These are phyloP conservation scores for Tagetes patula DNA, from an alignment of 129 eudicot genomes.

Conservation along the genomic window DNA sequence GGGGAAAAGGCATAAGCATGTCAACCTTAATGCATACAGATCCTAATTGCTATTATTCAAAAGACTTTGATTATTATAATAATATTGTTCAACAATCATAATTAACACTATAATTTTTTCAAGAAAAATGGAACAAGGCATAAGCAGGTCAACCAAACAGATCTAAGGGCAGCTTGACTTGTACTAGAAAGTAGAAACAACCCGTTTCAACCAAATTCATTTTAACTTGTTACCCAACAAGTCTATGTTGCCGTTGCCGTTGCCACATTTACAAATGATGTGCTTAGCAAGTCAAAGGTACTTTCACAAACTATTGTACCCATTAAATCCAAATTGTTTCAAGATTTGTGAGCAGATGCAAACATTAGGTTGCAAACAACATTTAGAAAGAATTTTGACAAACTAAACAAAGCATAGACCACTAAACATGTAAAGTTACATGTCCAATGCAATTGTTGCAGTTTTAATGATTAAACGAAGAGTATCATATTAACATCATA, in stretches of 20 bases:
- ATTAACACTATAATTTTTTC: background rate
- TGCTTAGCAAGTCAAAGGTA: background rate
- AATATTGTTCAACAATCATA: background rate
- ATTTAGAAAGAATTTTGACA: background rate
- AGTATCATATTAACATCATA: background rate
- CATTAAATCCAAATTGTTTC: background rate
- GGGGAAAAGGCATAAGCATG: background rate
- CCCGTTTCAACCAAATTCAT: background rate
- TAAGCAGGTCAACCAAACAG: background rate
- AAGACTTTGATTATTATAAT: background rate
- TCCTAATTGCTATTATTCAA: too few relatives aligned
- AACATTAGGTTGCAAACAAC: background rate
- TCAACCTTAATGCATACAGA: too few relatives aligned
- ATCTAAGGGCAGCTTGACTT: background rate
- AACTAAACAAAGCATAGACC: background rate
- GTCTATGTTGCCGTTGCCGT: background rate
- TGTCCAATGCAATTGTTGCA: background rate
- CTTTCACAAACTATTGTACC: background rate
- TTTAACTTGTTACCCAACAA: background rate
- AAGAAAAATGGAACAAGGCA: background rate
- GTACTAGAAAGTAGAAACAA: background rate
- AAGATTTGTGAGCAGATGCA: background rate
- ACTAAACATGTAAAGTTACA: background rate
- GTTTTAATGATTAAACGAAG: background rate
- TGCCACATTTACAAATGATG: background rate